These are phyloP conservation scores for Alternaria atra DNA, from an alignment of 2,329 filamentous ascomycete species.

Conservation along the genomic window DNA sequence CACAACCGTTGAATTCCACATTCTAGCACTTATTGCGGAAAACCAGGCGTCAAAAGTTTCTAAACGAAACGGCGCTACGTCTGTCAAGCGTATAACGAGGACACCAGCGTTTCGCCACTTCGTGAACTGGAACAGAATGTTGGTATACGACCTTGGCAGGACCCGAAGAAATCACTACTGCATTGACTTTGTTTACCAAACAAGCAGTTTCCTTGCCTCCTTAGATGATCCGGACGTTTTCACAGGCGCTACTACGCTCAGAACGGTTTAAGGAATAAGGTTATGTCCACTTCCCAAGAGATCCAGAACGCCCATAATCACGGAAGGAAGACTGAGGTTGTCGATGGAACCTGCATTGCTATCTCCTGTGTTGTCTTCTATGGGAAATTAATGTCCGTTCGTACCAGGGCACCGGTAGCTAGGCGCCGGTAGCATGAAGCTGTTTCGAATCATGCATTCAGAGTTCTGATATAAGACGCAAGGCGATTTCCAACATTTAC, in stretches of 20 bases:
- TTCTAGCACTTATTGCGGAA: not conserved
- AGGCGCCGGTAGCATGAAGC: conserved; percentile 2
- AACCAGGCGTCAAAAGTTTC: not conserved
- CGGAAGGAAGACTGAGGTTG: not conserved
- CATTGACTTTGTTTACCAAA: conserved; percentile 2
- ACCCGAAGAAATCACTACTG: not conserved
- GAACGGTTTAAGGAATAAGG: conserved; percentile 1
- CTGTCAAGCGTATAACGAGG: not conserved
- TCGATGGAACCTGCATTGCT: not conserved
- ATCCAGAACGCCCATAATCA: conserved; percentile 1
- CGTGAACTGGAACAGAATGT: not conserved
- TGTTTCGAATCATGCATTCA: not conserved
- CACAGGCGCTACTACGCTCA: not conserved
- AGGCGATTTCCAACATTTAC: not conserved
- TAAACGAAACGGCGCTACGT: conserved; percentile 4
- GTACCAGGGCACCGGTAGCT: not conserved
- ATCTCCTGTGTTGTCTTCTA: not conserved
- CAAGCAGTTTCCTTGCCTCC: not conserved
- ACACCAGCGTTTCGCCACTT: conserved; percentile 4
- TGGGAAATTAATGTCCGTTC: not conserved
- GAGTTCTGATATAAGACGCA: not conserved
- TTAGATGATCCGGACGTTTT: not conserved
- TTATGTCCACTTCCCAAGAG: not conserved
- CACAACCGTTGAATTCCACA: not conserved
- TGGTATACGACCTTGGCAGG: not conserved